Base-by-base conservation (phyloP, 2,329 filamentous ascomycete species). In the Biscogniauxia mediterranea region DNA sequence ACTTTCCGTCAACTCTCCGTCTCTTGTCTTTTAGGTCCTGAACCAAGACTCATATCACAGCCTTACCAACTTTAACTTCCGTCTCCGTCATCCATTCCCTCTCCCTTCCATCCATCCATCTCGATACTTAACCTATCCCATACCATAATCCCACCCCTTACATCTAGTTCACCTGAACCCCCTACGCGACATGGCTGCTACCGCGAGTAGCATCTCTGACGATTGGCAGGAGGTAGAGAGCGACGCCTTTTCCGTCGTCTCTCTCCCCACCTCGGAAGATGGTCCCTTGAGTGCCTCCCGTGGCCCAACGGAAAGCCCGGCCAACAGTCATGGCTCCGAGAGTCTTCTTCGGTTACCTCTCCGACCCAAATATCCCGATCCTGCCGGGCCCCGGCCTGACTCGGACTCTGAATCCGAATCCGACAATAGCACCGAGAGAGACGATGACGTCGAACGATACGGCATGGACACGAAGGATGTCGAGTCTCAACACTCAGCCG, bases 161-260 rank as follows among this genome's bases (percentile, higher is more conserved):
- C 32, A 32, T 19, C 20, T 42, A 25, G 9, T 19, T 19, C 54
- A 15, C 49, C 28, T 17, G 23, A 21, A 11, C 23, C 56, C 38
- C 17, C 8, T n/a, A 9, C 9, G 19, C 56, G 54, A 52, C 38
- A 69, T 68, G 64, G 59, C 51, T 38, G 15, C 32, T 21, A 19
- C 49, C 19, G 13, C 42, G 26, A 26, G 25, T 15, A 32, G 5
- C 19, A 64, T 71, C n/a, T 54, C 64, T 1, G 68, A 72, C 13
- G 70, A 67, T 26, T 73, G 71, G 71, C 65, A 73, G 56, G 66
- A 71, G 17, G 58, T 73, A 20, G 64, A 67, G 3, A 57, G 58
- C 32, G 69, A 71, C 26, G 59, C 54, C 49, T 69, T 66, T 50
- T 73, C 71, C 13, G 58, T 73, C 54, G 58, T 69, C 9, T 73